Conservation (phyloP, 2,329 filamentous ascomycete species). For the Aschersonia sp. region DNA sequence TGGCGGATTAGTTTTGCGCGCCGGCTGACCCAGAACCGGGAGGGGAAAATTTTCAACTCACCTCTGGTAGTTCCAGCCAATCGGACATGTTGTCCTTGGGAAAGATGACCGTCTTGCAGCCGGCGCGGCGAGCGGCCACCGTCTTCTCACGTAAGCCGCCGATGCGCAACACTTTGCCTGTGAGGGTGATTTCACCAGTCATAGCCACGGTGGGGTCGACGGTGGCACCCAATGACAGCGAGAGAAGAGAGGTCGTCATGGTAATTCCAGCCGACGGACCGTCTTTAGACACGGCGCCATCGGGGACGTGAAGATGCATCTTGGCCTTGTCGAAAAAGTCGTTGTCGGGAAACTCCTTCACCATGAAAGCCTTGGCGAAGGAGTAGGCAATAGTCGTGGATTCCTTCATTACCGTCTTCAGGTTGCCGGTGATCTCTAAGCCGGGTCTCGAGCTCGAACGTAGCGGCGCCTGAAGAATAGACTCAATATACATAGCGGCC, state of each 20-base stretch:
- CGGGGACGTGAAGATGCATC: constrained; percentile 90
- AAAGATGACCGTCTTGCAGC: constrained; percentile 88
- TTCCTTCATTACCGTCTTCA: constrained; percentile 97
- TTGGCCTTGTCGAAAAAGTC: constrained; percentile 92
- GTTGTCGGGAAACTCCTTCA: constrained; percentile 73
- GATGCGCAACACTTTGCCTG: constrained; percentile 89
- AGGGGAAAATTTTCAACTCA: constrained; percentile 31
- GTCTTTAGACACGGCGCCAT: constrained; percentile 92
- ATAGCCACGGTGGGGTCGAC: constrained; percentile 84
- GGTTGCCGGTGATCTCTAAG: constrained; percentile 83
- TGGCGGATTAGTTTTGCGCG: not conserved
- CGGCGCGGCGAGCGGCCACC: constrained; percentile 81
- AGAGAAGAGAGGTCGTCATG: constrained; percentile 89
- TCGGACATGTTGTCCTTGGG: constrained; percentile 90
- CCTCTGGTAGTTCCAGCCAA: constrained; percentile 93
- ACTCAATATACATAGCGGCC: constrained; percentile 92
- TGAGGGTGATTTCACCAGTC: constrained; percentile 95
- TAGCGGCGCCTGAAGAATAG: constrained; percentile 77
- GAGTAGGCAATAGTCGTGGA: constrained; percentile 91
- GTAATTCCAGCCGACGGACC: constrained; percentile 89
- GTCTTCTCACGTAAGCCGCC: constrained; percentile 94
- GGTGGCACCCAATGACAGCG: constrained; percentile 63
- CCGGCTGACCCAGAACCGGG: constrained; percentile 1
- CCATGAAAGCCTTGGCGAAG: constrained; percentile 82
- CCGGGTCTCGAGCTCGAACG: constrained; percentile 59